Conservation (phyloP, 169 alveolate species). For the Amoebophrya sp. region DNA sequence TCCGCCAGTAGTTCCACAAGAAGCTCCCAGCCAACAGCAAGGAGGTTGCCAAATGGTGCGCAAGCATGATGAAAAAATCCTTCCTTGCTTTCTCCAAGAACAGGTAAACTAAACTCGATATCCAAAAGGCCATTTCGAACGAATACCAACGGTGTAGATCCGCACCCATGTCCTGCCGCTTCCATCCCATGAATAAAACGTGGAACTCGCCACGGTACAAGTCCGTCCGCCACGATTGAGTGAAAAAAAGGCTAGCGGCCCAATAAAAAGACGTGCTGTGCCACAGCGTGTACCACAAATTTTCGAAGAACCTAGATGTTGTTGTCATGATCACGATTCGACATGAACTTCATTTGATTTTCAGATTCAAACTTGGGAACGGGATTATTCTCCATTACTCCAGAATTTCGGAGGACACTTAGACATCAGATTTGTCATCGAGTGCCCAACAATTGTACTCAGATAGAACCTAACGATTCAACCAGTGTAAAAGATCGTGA, state of each 20-base stretch:
- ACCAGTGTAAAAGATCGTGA: too few species aligned
- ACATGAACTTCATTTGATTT: too few species aligned
- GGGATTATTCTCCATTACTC: too few species aligned
- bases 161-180: conserved; percentile 27
- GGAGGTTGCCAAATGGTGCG: conserved; percentile 51
- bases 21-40: conserved; percentile 38
- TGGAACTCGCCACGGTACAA: not conserved
- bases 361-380: too few species aligned
- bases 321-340: too few species aligned
- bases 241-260: conserved; percentile 32
- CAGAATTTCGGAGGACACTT: too few species aligned
- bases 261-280: conserved; percentile 32
- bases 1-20: conserved; percentile 48
- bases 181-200: conserved; percentile 43
- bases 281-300: conserved; percentile 39
- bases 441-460: too few species aligned
- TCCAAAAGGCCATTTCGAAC: conserved; percentile 47
- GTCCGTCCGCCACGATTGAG: not conserved
- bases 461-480: too few species aligned
- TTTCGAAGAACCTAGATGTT: conserved; percentile 3
- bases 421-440: too few species aligned
- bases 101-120: conserved; percentile 34
- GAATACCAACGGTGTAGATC: conserved; percentile 34
- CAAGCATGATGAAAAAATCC: conserved; percentile 34
- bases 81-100: conserved; percentile 40